Conservation (phyloP, 2,329 filamentous ascomycete genomes). For the Biscogniauxia marginata region DNA sequence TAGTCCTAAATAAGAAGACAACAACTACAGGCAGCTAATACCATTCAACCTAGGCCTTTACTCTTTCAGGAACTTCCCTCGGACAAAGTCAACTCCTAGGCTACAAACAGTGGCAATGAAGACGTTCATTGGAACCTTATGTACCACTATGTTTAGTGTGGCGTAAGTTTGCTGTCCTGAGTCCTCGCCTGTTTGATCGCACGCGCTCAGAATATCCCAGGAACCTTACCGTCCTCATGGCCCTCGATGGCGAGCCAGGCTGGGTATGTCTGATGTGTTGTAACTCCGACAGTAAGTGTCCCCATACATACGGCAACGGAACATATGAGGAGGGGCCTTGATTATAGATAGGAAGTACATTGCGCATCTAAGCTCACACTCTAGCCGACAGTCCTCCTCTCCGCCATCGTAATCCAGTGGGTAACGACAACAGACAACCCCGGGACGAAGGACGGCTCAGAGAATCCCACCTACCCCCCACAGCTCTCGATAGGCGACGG, state of each 20-base stretch:
- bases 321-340: too few species aligned
- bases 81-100: constrained; percentile 39
- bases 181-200: not conserved
- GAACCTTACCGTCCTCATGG: constrained; percentile 59
- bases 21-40: not conserved
- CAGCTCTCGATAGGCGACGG: too few species aligned
- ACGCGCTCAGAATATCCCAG: constrained; percentile 33
- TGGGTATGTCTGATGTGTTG: constrained; percentile 67
- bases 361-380: not conserved
- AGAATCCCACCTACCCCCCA: not conserved
- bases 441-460: constrained; percentile 19
- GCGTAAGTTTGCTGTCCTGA: constrained; percentile 41
- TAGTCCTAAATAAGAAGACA: not conserved
- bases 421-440: constrained; percentile 48
- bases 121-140: constrained; percentile 58
- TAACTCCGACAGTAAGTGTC: constrained; percentile 56
- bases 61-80: constrained; percentile 49
- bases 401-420: constrained; percentile 61
- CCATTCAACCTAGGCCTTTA: constrained; percentile 45
- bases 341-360: too few species aligned
- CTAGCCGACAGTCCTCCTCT: constrained; percentile 52
- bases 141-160: constrained; percentile 57
- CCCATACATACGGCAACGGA: too few species aligned
- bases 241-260: constrained; percentile 58
- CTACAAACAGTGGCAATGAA: constrained; percentile 54